These are phyloP conservation scores for Omphalotus olearius DNA, from an alignment of 1,284 basidiomycete genomes.

Conservation along the genomic window DNA sequence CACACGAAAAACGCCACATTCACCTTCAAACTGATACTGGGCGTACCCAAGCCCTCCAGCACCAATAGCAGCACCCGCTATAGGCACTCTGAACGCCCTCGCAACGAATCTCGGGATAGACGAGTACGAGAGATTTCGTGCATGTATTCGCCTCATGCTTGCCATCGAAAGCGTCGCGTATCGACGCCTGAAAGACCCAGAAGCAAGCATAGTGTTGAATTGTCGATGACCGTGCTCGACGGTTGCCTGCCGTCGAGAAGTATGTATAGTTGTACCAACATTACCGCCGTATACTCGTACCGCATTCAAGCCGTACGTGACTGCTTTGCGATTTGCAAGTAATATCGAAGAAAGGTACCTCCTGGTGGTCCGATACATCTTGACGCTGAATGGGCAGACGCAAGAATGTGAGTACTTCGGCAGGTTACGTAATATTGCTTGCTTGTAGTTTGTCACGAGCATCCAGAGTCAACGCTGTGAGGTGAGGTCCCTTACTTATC, in stretches of 20 bases:
- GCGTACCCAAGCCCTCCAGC: conserved; percentile 90
- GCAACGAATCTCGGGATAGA: conserved; percentile 81
- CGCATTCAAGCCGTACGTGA: conserved; percentile 9
- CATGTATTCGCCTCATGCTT: conserved; percentile 34
- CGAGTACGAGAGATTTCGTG: conserved; percentile 76
- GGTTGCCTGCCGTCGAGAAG: too few species aligned
- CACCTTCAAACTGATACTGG: conserved; percentile 92
- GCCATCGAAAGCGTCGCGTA: neutral
- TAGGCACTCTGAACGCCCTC: conserved; percentile 79
- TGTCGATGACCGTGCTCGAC: conserved; percentile 2
- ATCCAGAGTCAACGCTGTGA: too few species aligned
- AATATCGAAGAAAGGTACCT: conserved; percentile 33
- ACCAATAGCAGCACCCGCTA: conserved; percentile 82
- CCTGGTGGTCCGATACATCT: conserved; percentile 43
- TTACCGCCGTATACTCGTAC: neutral
- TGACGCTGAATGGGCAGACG: too few species aligned
- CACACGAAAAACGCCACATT: conserved; percentile 3
- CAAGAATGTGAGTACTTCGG: too few species aligned
- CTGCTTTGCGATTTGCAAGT: conserved; percentile 17
- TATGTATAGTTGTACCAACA: too few species aligned
- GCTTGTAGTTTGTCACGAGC: too few species aligned
- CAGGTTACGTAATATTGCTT: too few species aligned
- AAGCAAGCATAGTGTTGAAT: conserved; percentile 5
- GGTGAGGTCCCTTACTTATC: too few species aligned
- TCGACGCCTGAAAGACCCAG: conserved; percentile 6